Base-by-base conservation (phyloP, 1,284 basidiomycete genomes). In the Puccinia novopanici region DNA sequence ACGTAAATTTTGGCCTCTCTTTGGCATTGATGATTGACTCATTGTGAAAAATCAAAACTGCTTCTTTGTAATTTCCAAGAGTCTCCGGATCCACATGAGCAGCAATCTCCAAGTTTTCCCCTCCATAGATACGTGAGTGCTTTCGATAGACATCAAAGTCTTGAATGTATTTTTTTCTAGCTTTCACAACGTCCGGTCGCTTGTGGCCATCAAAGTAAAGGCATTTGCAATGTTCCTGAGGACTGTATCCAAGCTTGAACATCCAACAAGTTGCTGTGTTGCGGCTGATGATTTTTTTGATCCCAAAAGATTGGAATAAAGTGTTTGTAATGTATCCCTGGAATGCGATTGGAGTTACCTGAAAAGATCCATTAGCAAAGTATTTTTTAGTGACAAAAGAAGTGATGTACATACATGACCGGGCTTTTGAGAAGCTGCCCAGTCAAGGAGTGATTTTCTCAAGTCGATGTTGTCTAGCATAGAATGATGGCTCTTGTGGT, bases 221-320 rank as follows among this genome's bases (percentile, higher is more conserved):
- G n/a, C n/a, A n/a, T n/a, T 70, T 70, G 17, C 52, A 24, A 34
- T 50, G 42, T n/a, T 48, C 68, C 48, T 70, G 68, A 48, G 68
- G 68, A 30, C 19, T 3, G 37, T 27, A 54, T 30, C 52, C 52
- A 15, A 70, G 45, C 42, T 34, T 70, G 42, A 50, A 22, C 68
- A 70, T 70, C 68, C 68, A 70, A 15, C 68, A 22, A 24, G 45
- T 27, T 22, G 42, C 30, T 22, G 68, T 50, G 1, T 22, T 24
- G 17, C 52, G n/a, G n/a, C n/a, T 27, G n/a, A 70, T 12, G 13
- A 8, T 24, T 8, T 24, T 48, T 2, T 70, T 24, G 34, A 70
- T 70, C n/a, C 42, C 68, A 48, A 48, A 70, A n/a, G 15, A 10
- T 8, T 9, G 42, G 3, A 70, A 48, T 2, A 70, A 8, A n/a